Evolutionary conservation across 306 rosid species (phyloP), one percentile per base, ranked within the genome.

Genomic region (Ammopiptanthus mongolicus): DNA sequence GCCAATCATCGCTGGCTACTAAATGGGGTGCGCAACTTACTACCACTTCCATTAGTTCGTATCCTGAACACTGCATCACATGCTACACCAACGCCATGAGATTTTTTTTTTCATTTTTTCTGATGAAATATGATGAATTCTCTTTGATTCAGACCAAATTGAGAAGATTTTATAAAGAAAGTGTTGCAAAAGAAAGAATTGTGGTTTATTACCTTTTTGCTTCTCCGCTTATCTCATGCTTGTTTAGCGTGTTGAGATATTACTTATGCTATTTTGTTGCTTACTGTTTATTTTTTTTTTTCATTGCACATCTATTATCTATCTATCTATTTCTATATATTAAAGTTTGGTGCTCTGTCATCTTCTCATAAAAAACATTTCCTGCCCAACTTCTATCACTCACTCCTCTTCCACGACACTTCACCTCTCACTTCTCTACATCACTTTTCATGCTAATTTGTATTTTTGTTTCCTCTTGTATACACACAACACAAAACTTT

Each of bases 1-100:
- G 42, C 88, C 88, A 9, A 29, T 19, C 69, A 41, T 81, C 0
- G 2, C 69, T 3, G 88, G 88, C 13, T 84, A 84, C 81, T 84
- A 81, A 74, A 47, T 0, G 2, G 1, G 13, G 3, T n/a, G 11
- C 64, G 21, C 28, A 52, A 42, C 33, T n/a, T 47, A 9, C 10
- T 3, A 10, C 33, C 47, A 29, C 29, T 70, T 80, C 11, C 22
- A 41, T 19, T 71, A 47, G 25, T 55, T 77, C 6, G 0, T 63
- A 70, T 33, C 11, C 12, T 8, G 23, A 68, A 55, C 7, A 8
- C 7, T 39, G 36, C 59, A 74, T 19, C n/a, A n/a, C 14, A n/a
- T 22, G 28, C 41, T 21, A 42, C 33, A 21, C 2, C 18, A 12
- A 41, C 3, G 10, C 1, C 4, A 44, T 14, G n/a, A 53, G 1